A percentile compares a stretch with the other conserved stretches of the same genome.
These are phyloP conservation scores for Penicillium sp. DNA, from an alignment of 2,329 filamentous ascomycete species.

Conservation along the genomic window DNA sequence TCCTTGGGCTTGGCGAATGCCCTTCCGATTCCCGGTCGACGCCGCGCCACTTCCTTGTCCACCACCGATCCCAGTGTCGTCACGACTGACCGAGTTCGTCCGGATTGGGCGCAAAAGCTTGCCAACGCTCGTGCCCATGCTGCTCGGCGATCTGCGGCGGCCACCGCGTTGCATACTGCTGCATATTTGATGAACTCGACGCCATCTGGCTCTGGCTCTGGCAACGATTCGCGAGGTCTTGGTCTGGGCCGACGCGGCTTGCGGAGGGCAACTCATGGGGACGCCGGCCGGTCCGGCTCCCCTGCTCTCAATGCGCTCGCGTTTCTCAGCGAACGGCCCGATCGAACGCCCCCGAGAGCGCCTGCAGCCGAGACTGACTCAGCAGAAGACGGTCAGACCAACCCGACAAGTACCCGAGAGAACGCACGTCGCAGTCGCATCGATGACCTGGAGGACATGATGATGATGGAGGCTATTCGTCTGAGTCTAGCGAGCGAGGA, in stretches of 20 bases:
- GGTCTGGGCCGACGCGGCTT: slow-evolving; percentile 51
- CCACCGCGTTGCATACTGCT: slow-evolving; percentile 88
- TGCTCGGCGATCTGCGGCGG: slow-evolving; percentile 79
- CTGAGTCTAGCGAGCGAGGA: slow-evolving; percentile 88
- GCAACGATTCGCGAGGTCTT: slow-evolving; percentile 47
- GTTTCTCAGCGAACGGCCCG: slow-evolving; percentile 40
- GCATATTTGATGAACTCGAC: slow-evolving; percentile 74
- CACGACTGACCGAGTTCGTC: slow-evolving; percentile 84
- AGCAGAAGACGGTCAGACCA: slow-evolving; percentile 29
- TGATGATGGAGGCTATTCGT: slow-evolving; percentile 96
- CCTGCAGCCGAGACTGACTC: slow-evolving; percentile 32
- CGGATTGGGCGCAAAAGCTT: slow-evolving; percentile 90
- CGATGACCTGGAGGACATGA: slow-evolving; percentile 91
- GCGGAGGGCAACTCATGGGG: slow-evolving; percentile 35
- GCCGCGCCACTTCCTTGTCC: slow-evolving; percentile 65
- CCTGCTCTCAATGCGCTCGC: slow-evolving; percentile 42
- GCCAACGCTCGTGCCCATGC: slow-evolving; percentile 78
- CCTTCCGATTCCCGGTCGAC: slow-evolving; percentile 39
- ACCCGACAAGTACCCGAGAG: slow-evolving; percentile 39
- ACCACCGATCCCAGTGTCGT: slow-evolving; percentile 80
- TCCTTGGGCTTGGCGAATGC: slow-evolving; percentile 60
- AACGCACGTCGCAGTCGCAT: slow-evolving; percentile 59
- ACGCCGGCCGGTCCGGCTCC: slow-evolving; percentile 31
- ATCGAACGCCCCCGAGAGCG: slow-evolving; percentile 21
- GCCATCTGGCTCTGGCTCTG: slow-evolving; percentile 35